Evolutionary conservation across 331 rosid species (phyloP).

Genomic region (Dryas integrifolia): DNA sequence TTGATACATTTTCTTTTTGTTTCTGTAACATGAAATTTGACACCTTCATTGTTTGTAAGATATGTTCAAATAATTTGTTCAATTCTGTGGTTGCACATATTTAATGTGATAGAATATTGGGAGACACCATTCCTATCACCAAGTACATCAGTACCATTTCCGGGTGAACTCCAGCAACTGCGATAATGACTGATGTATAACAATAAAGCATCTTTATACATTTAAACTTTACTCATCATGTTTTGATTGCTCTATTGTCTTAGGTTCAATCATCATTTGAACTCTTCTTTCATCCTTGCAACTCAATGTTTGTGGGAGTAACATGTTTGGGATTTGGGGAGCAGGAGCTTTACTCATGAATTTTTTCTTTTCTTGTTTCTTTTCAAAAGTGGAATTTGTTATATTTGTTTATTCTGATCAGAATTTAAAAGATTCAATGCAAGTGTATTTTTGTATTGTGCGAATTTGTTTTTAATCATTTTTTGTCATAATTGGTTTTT

Average conservation of each 20-base stretch:
- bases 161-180: neutral
- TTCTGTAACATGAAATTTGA: neutral
- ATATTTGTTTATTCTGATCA: neutral
- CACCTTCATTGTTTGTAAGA: neutral
- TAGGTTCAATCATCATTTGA: neutral
- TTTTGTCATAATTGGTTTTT: neutral
- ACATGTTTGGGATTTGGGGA: neutral
- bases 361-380: no score
- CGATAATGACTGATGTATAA: neutral
- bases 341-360: neutral
- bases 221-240: neutral
- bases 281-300: neutral
- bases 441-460: neutral
- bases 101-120: neutral
- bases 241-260: neutral
- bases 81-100: neutral
- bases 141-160: neutral
- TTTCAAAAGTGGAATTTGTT: neutral
- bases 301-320: neutral
- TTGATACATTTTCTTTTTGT: slow-evolving; percentile 22
- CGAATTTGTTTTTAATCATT: neutral
- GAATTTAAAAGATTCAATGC: neutral
- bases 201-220: neutral
- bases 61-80: neutral
- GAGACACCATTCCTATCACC: neutral